A percentile compares a stretch with the other conserved stretches of the same genome.
Conservation (phyloP, 164 flowering plant genomes). For the Pachysandra terminalis region DNA sequence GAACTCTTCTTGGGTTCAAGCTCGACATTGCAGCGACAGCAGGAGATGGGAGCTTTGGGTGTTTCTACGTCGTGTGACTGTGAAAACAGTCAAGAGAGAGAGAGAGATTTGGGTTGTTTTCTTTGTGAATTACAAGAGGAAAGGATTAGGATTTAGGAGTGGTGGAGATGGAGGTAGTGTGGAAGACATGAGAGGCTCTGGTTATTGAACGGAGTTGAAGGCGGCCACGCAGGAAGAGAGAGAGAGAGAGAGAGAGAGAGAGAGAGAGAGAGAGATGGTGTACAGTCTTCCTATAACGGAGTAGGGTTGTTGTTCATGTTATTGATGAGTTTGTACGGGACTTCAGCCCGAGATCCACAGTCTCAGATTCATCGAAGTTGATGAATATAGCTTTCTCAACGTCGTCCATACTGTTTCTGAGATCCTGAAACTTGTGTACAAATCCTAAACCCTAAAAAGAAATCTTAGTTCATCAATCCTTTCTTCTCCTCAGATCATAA, state of each 20-base stretch:
- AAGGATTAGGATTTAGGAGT: not conserved
- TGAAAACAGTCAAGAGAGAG: no score
- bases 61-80: no score
- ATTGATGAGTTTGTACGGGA: constrained; percentile 28
- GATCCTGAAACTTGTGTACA: not conserved
- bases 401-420: constrained; percentile 56
- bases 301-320: no score
- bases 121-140: no score
- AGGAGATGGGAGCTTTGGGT: no score
- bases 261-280: no score
- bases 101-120: not conserved
- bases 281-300: not conserved
- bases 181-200: constrained; percentile 2
- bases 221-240: constrained; percentile 7
- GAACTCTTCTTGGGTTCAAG: no score
- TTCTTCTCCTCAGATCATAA: constrained; percentile 1
- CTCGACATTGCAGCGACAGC: no score
- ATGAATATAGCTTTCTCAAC: constrained; percentile 85
- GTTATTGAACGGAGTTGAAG: constrained; percentile 3
- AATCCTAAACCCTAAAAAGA: constrained; percentile 6
- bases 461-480: not conserved
- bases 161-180: not conserved
- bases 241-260: no score
- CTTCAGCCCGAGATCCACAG: constrained; percentile 57
- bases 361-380: constrained; percentile 88